A percentile compares a stretch with the other conserved stretches of the same genome.
Evolutionary conservation across 2,329 filamentous ascomycete genomes (phyloP).

Genomic region (Colletotrichum viniferum): DNA sequence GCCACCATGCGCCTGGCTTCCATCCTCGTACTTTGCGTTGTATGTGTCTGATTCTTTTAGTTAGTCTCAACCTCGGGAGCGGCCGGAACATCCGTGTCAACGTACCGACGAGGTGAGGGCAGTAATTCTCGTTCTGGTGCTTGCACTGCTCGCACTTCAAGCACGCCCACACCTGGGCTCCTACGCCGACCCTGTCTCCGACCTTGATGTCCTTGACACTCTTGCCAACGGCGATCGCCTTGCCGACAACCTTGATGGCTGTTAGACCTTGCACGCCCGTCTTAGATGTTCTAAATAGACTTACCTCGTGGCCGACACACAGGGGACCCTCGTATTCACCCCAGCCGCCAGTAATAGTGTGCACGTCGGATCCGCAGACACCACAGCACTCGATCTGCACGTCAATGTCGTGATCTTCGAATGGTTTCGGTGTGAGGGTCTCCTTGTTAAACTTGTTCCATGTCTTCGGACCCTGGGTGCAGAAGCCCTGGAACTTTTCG

Average conservation of each 20-base stretch:
- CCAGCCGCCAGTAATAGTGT: conserved; percentile 63
- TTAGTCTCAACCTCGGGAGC: neutral
- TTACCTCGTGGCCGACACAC: conserved; percentile 60
- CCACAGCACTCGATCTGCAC: conserved; percentile 75
- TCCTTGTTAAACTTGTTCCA: conserved; percentile 45
- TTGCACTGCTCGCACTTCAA: conserved; percentile 53
- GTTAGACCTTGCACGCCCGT: neutral
- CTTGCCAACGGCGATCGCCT: conserved; percentile 51
- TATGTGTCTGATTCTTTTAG: conserved; percentile 51
- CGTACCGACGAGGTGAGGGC: conserved; percentile 45
- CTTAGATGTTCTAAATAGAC: neutral
- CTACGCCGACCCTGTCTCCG: conserved; percentile 69
- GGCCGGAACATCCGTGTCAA: neutral
- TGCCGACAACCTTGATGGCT: conserved; percentile 52
- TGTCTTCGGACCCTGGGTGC: conserved; percentile 43
- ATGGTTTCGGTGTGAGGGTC: conserved; percentile 41
- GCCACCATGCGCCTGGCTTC: conserved; percentile 69
- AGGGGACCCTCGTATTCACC: conserved; percentile 50
- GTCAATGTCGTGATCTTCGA: conserved; percentile 49
- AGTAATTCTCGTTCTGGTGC: conserved; percentile 55
- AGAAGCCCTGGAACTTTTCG: conserved; percentile 48
- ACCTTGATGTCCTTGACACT: conserved; percentile 53
- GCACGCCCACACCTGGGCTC: conserved; percentile 65
- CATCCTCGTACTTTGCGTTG: conserved; percentile 60
- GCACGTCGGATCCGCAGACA: conserved; percentile 66